A percentile compares a stretch with the other conserved stretches of the same genome.
phyloP scores from a whole-genome alignment of 108 stramenopile species.

The Aureococcus anophagefferens region DNA sequence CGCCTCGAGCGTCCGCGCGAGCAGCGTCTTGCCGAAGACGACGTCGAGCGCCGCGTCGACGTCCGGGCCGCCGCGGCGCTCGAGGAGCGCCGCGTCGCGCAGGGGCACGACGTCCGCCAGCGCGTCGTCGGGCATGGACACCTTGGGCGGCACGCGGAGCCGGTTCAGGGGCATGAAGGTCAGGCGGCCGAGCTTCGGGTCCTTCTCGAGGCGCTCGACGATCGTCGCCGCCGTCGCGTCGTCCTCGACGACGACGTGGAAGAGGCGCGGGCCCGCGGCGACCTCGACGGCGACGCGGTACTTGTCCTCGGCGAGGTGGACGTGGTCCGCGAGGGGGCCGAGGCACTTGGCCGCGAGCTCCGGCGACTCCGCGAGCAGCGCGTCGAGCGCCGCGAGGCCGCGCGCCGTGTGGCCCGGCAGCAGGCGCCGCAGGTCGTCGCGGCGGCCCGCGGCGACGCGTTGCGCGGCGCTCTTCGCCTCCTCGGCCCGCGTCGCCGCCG shows the following conservation, averaged over 20 bases:
- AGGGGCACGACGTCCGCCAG: background rate
- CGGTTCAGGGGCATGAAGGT: constrained; percentile 95
- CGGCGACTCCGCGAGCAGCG: constrained; percentile 63
- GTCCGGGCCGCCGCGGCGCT: no score
- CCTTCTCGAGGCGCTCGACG: constrained; percentile 72
- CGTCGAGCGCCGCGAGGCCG: constrained; percentile 67
- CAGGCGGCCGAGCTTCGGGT: constrained; percentile 72
- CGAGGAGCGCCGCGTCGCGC: background rate
- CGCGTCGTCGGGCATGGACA: constrained; percentile 4
- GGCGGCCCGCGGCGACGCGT: no score
- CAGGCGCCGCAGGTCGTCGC: constrained; percentile 53
- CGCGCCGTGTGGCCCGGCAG: constrained; percentile 75
- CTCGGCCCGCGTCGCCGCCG: constrained; percentile 39
- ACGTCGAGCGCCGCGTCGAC: constrained; percentile 78
- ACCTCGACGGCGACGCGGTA: constrained; percentile 86
- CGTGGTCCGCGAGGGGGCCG: constrained; percentile 85
- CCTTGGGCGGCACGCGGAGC: constrained; percentile 50
- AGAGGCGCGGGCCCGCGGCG: constrained; percentile 83
- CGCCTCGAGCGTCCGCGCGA: constrained; percentile 67
- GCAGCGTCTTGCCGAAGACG: constrained; percentile 82
- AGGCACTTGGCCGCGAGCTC: constrained; percentile 60
- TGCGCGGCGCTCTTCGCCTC: no score
- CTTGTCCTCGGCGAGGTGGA: constrained; percentile 59
- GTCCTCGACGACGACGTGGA: constrained; percentile 94
- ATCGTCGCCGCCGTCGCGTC: constrained; percentile 86